Percentiles rank a stretch among this genome's conserved stretches.
Evolutionary conservation across 306 rosid species (phyloP).

Genomic region (Betula pendula): DNA sequence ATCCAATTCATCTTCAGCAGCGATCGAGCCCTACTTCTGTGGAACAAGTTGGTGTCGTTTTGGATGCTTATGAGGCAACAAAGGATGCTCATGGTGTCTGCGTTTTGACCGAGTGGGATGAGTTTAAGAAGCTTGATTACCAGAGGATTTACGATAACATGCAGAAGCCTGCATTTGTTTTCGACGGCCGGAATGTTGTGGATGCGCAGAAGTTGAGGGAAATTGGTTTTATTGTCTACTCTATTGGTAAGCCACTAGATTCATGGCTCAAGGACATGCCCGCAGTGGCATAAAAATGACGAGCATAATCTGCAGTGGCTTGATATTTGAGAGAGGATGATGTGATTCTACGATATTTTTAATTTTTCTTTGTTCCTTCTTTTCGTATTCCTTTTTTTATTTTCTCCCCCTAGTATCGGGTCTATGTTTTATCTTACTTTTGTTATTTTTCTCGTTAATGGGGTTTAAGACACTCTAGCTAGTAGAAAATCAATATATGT

Average conservation of each 20-base stretch:
- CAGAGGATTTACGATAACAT: slow-evolving; percentile 59
- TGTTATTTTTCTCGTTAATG: slow-evolving; percentile 30
- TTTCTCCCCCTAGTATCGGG: too few species aligned
- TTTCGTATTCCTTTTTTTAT: too few species aligned
- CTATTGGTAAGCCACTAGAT: slow-evolving; percentile 83
- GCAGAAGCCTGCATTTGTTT: slow-evolving; percentile 88
- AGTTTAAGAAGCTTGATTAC: slow-evolving; percentile 73
- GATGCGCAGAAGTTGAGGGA: slow-evolving; percentile 66
- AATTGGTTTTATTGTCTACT: slow-evolving; percentile 78
- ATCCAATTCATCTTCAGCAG: slow-evolving; percentile 79
- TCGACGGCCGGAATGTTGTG: slow-evolving; percentile 70
- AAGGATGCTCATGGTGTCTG: slow-evolving; percentile 78
- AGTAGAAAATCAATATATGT: slow-evolving; percentile 39
- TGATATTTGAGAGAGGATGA: slow-evolving; percentile 31
- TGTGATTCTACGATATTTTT: slow-evolving; percentile 20
- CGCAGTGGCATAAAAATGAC: slow-evolving; percentile 58
- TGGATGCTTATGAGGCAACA: slow-evolving; percentile 71
- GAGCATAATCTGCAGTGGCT: slow-evolving; percentile 19
- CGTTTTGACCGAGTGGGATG: slow-evolving; percentile 81
- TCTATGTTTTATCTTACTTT: slow-evolving; percentile 19
- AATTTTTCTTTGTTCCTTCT: slow-evolving; percentile 20
- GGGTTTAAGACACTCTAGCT: slow-evolving; percentile 33
- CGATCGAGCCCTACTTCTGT: slow-evolving; percentile 63
- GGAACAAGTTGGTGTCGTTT: slow-evolving; percentile 60
- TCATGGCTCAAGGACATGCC: slow-evolving; percentile 95